Percentiles rank a stretch among this genome's conserved stretches.
These are phyloP conservation scores for Naganishia vishniacii DNA, from an alignment of 768 basidiomycete species.

Conservation along the genomic window DNA sequence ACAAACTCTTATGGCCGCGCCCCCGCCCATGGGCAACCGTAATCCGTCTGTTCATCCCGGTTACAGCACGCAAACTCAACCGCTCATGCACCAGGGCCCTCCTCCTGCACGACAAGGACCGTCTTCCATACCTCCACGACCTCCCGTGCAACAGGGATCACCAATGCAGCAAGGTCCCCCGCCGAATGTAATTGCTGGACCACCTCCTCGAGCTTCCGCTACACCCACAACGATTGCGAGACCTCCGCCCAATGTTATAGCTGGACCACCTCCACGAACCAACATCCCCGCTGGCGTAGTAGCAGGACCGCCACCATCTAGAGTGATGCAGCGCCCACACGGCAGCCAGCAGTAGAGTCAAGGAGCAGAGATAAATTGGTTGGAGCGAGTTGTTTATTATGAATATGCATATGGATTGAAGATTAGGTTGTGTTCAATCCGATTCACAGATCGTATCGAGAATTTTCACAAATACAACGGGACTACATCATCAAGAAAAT, in stretches of 20 bases:
- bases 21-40: not conserved
- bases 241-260: conserved; percentile 39
- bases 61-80: conserved; percentile 37
- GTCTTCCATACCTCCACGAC: conserved; percentile 1
- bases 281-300: not conserved
- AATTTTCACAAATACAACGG: no score
- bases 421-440: no score
- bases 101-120: conserved; percentile 30
- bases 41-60: conserved; percentile 46
- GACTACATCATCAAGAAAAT: conserved; percentile 34
- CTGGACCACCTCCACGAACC: not conserved
- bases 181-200: conserved; percentile 36
- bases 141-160: conserved; percentile 15
- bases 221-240: conserved; percentile 35
- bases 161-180: conserved; percentile 26
- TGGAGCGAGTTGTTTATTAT: not conserved
- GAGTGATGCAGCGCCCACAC: conserved; percentile 6
- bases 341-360: conserved; percentile 11
- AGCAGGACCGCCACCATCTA: not conserved
- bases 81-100: conserved; percentile 25
- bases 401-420: no score
- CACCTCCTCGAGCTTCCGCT: conserved; percentile 35
- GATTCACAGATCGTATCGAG: no score
- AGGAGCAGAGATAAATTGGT: not conserved
- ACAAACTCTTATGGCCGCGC: conserved; percentile 6